Conservation (phyloP, 352 stramenopile genomes). For the Globisporangium cystogenes region DNA sequence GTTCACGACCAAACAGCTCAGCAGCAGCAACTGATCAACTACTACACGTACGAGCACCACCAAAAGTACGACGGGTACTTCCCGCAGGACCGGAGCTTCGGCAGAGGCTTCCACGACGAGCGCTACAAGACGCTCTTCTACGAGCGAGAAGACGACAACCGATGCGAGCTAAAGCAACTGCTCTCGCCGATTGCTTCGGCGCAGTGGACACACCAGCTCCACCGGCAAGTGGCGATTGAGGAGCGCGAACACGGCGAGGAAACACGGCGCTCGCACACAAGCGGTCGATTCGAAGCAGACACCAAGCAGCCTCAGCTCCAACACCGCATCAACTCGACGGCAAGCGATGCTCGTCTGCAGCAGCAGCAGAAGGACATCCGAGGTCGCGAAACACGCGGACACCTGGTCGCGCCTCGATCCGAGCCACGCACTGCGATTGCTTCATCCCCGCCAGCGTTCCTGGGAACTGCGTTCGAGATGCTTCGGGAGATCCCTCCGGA, state of each 20-base stretch:
- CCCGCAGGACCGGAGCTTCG: background rate
- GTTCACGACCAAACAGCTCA: conserved; percentile 11
- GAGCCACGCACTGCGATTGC: background rate
- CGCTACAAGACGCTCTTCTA: conserved; percentile 2
- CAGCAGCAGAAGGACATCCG: background rate
- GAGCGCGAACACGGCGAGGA: background rate
- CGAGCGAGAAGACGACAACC: background rate
- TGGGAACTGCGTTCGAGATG: background rate
- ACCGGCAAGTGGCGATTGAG: background rate
- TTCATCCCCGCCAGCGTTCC: background rate
- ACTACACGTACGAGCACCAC: conserved; percentile 7
- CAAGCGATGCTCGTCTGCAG: background rate
- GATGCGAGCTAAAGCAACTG: background rate
- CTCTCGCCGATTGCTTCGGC: background rate
- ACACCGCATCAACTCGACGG: background rate
- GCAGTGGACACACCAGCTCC: background rate
- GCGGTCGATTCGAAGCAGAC: background rate
- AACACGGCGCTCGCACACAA: background rate
- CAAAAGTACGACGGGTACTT: conserved; percentile 3
- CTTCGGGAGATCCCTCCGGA: background rate
- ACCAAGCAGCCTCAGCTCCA: background rate
- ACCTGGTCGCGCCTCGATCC: background rate
- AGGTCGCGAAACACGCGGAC: background rate
- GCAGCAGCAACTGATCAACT: background rate
- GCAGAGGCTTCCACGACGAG: background rate